Evolutionary conservation across 345 rosid genomes (phyloP).

Genomic region (Euphorbia tirucalli): DNA sequence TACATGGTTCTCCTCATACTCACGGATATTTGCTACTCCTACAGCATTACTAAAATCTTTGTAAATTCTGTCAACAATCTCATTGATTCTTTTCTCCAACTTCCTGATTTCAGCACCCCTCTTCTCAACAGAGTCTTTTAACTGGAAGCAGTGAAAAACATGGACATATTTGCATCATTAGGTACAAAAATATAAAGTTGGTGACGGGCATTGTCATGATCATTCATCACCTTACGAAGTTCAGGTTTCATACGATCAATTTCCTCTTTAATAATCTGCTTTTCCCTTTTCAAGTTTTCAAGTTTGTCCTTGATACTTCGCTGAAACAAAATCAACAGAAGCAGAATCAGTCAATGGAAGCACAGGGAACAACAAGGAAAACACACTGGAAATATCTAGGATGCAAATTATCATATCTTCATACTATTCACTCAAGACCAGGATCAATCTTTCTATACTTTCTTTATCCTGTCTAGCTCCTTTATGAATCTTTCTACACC

Average conservation of each 20-base stretch:
- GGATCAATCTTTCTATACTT: not conserved
- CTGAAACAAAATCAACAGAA: constrained; percentile 41
- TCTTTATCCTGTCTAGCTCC: not conserved
- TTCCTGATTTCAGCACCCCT: constrained; percentile 62
- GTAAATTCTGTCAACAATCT: constrained; percentile 75
- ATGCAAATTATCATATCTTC: not conserved
- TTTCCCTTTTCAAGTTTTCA: constrained; percentile 67
- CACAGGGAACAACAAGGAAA: not conserved
- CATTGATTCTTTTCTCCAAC: constrained; percentile 86
- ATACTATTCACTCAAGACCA: not conserved
- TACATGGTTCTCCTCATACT: constrained; percentile 93
- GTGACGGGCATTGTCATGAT: constrained; percentile 2
- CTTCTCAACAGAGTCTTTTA: constrained; percentile 55
- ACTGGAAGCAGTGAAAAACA: constrained; percentile 42
- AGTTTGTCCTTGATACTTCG: constrained; percentile 85
- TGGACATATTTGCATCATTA: constrained; percentile 14
- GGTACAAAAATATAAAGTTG: constrained; percentile 14
- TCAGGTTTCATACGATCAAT: constrained; percentile 65
- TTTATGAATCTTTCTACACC: not conserved
- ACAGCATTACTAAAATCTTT: constrained; percentile 73
- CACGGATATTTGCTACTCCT: constrained; percentile 89
- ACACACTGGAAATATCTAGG: not conserved
- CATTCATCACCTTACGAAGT: constrained; percentile 55
- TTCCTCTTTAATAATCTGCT: constrained; percentile 58
- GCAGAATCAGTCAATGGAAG: constrained; percentile 7